phyloP scores from a whole-genome alignment of 495 filamentous ascomycete species.

The Apodospora peruviana region DNA sequence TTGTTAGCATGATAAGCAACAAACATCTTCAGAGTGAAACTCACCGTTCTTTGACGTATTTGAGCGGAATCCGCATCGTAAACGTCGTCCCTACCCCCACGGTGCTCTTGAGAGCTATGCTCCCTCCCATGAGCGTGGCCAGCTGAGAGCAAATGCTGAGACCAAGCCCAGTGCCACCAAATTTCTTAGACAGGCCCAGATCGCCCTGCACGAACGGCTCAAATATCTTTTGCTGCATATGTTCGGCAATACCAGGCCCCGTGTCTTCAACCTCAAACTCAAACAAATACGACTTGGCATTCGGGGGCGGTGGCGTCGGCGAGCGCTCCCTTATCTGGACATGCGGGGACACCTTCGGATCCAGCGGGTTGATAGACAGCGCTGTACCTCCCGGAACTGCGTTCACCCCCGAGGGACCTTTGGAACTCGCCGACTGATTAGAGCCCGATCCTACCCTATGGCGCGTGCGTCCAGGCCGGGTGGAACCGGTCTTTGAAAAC shows the following conservation, averaged over 20 bases:
- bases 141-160: conserved; percentile 85
- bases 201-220: conserved; percentile 95
- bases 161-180: conserved; percentile 85
- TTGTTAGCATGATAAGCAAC: not conserved
- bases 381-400: conserved; percentile 39
- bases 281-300: conserved; percentile 59
- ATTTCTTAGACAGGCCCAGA: conserved; percentile 80
- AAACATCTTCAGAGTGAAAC: conserved; percentile 19
- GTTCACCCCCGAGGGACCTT: conserved; percentile 19
- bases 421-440: conserved; percentile 42
- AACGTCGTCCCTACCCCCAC: conserved; percentile 75
- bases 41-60: conserved; percentile 60
- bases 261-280: conserved; percentile 88
- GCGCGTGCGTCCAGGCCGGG: conserved; percentile 31
- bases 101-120: conserved; percentile 65
- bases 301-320: conserved; percentile 53
- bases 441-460: conserved; percentile 44
- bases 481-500: conserved; percentile 40
- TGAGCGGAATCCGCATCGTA: conserved; percentile 77
- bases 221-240: conserved; percentile 75
- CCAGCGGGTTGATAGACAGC: conserved; percentile 52
- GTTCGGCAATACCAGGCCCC: conserved; percentile 79
- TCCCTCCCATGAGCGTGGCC: conserved; percentile 75
- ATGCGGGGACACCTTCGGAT: conserved; percentile 46
- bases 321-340: conserved; percentile 50